Evolutionary conservation across 257 asterid genomes (phyloP).

Genomic region (Scutellaria minor): DNA sequence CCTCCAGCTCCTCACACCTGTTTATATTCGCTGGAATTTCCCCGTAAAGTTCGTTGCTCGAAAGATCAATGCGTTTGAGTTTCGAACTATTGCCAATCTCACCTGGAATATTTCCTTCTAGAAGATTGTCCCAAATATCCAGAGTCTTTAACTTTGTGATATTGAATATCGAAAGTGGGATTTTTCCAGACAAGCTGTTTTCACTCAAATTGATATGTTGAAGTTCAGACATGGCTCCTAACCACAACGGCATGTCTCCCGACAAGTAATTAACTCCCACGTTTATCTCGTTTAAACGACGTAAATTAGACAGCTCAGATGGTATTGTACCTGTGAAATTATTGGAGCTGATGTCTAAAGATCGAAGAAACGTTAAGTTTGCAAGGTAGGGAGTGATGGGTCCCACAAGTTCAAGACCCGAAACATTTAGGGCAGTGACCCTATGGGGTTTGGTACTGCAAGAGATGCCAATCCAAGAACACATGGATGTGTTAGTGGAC

Average conservation of each 20-base stretch:
- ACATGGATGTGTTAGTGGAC: too few relatives aligned
- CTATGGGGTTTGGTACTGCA: slow-evolving; percentile 5
- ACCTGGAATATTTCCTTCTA: slow-evolving; percentile 41
- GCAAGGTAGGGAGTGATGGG: slow-evolving; percentile 9
- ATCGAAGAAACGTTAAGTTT: slow-evolving; percentile 18
- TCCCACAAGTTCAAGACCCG: slow-evolving; percentile 27
- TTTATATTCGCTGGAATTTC: slow-evolving; percentile 41
- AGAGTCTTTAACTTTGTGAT: neutral
- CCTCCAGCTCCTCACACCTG: slow-evolving; percentile 32
- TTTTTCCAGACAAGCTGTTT: neutral
- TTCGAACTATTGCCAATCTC: slow-evolving; percentile 28
- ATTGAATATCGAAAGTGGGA: neutral
- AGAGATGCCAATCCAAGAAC: too few relatives aligned
- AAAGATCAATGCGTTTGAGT: neutral
- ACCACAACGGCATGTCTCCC: slow-evolving; percentile 32
- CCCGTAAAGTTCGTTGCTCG: slow-evolving; percentile 27
- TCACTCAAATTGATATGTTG: slow-evolving; percentile 9
- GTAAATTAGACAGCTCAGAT: slow-evolving; percentile 12
- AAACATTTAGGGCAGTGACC: slow-evolving; percentile 31
- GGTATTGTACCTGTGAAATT: slow-evolving; percentile 18
- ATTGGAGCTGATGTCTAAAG: slow-evolving; percentile 26
- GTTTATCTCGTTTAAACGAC: neutral
- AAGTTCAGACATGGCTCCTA: slow-evolving; percentile 15
- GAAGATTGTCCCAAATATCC: neutral
- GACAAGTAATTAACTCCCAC: neutral